phyloP scores from a whole-genome alignment of 257 asterid species.

The Solanum microdontum region DNA sequence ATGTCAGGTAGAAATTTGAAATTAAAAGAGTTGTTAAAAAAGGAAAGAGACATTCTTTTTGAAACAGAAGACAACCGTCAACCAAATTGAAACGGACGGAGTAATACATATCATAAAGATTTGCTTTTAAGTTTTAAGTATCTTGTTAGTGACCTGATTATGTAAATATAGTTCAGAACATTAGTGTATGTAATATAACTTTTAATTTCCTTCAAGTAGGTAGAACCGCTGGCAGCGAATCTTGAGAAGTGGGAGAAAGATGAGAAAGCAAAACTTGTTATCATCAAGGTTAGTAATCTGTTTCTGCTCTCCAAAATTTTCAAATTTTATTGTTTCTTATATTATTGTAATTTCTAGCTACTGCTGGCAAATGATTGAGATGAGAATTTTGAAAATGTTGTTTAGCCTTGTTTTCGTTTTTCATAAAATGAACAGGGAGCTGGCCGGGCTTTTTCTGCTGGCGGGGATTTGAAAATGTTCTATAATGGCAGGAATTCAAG shows the following conservation, averaged over 20 bases:
- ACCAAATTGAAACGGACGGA: not conserved
- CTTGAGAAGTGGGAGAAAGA: constrained; percentile 89
- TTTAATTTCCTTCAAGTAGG: constrained; percentile 28
- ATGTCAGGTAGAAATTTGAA: not conserved
- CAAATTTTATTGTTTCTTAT: not conserved
- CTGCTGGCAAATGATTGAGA: not conserved
- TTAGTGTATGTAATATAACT: not conserved
- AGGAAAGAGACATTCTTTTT: not conserved
- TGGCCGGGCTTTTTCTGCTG: constrained; percentile 96
- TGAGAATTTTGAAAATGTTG: not conserved
- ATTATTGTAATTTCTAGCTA: not conserved
- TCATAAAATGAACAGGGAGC: constrained; percentile 42
- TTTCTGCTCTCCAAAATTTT: not conserved
- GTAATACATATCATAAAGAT: not conserved
- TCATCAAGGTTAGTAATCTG: constrained; percentile 45
- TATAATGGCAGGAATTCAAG: constrained; percentile 70
- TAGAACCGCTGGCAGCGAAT: constrained; percentile 55
- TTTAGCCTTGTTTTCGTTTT: not conserved
- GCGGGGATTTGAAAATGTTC: constrained; percentile 89
- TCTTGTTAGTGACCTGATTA: not conserved
- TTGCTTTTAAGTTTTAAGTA: not conserved
- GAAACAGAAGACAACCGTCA: no score
- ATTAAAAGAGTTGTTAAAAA: not conserved
- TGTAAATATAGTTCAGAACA: not conserved
- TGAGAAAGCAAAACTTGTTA: constrained; percentile 55